Evolutionary conservation across 1,284 basidiomycete species (phyloP).

Genomic region (Malassezia japonica): DNA sequence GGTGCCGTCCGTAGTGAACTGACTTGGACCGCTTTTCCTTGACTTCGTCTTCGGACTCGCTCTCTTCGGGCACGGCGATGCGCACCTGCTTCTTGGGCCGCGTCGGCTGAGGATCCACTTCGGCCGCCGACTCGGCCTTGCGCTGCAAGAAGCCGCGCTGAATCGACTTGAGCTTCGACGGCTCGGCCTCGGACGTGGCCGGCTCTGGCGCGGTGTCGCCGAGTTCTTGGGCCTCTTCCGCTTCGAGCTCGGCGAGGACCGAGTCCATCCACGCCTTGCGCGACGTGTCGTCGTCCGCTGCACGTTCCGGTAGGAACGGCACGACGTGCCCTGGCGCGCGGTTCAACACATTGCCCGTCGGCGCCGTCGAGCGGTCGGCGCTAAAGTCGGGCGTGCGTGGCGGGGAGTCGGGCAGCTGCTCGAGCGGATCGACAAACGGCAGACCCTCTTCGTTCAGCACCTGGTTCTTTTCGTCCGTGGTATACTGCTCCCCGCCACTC

Average conservation of each 20-base stretch:
- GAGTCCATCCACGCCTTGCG: slow-evolving; percentile 33
- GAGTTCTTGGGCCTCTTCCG: slow-evolving; percentile 23
- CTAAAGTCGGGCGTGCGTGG: slow-evolving; percentile 1
- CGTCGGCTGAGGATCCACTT: background rate
- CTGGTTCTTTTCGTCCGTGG: slow-evolving; percentile 11
- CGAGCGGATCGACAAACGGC: slow-evolving; percentile 42
- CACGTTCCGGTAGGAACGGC: slow-evolving; percentile 4
- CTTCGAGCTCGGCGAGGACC: slow-evolving; percentile 29
- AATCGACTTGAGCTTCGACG: background rate
- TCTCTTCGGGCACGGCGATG: background rate
- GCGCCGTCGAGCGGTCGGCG: background rate
- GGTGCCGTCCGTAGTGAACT: slow-evolving; percentile 21
- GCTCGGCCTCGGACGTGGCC: background rate
- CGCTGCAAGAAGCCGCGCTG: slow-evolving; percentile 14
- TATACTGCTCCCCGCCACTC: background rate
- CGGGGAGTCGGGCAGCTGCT: slow-evolving; percentile 23
- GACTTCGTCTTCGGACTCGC: slow-evolving; percentile 6
- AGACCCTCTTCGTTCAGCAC: slow-evolving; percentile 45
- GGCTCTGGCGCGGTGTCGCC: background rate
- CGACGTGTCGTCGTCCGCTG: background rate
- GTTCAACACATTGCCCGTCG: slow-evolving; percentile 6
- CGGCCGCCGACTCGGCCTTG: background rate
- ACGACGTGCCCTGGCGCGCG: slow-evolving; percentile 11
- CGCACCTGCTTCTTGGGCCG: slow-evolving; percentile 14
- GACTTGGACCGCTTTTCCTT: background rate